phyloP scores from a whole-genome alignment of 768 basidiomycete species.

The Mycena alexandri region DNA sequence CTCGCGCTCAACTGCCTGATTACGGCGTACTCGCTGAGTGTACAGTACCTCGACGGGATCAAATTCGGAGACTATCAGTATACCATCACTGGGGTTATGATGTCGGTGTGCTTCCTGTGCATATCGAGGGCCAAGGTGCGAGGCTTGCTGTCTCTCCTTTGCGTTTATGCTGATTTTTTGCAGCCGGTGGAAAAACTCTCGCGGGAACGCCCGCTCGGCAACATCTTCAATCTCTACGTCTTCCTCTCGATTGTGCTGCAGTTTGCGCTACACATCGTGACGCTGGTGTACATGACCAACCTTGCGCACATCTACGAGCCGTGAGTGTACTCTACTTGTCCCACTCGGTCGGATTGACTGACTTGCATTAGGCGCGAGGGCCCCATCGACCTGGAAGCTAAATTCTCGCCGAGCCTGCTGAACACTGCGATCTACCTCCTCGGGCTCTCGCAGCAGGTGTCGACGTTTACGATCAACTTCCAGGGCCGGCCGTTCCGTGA shows the following conservation, averaged over 20 bases:
- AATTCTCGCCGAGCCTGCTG: constrained; percentile 93
- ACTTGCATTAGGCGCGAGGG: constrained; percentile 62
- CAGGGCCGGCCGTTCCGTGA: constrained; percentile 99
- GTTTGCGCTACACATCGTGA: constrained; percentile 92
- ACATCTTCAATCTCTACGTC: constrained; percentile 98
- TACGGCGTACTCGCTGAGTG: constrained; percentile 97
- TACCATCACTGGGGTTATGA: constrained; percentile 95
- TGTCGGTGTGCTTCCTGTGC: constrained; percentile 99
- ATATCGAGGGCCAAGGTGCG: constrained; percentile 96
- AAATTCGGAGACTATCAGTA: constrained; percentile 99
- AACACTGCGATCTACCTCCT: constrained; percentile 98
- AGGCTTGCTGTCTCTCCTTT: not conserved
- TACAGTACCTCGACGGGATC: constrained; percentile 98
- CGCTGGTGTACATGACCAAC: constrained; percentile 93
- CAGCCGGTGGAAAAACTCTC: constrained; percentile 98
- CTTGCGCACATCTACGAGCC: constrained; percentile 83
- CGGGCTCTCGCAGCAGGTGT: constrained; percentile 96
- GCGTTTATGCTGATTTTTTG: not conserved
- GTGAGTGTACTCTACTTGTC: constrained; percentile 60
- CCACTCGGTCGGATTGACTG: constrained; percentile 5
- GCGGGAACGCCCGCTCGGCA: constrained; percentile 91
- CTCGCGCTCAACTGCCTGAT: constrained; percentile 97
- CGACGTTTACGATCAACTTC: constrained; percentile 99
- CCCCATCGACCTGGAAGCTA: constrained; percentile 92
- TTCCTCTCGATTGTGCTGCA: constrained; percentile 91